phyloP scores from a whole-genome alignment of 2,329 filamentous ascomycete genomes.

The Neonectria faginata region DNA sequence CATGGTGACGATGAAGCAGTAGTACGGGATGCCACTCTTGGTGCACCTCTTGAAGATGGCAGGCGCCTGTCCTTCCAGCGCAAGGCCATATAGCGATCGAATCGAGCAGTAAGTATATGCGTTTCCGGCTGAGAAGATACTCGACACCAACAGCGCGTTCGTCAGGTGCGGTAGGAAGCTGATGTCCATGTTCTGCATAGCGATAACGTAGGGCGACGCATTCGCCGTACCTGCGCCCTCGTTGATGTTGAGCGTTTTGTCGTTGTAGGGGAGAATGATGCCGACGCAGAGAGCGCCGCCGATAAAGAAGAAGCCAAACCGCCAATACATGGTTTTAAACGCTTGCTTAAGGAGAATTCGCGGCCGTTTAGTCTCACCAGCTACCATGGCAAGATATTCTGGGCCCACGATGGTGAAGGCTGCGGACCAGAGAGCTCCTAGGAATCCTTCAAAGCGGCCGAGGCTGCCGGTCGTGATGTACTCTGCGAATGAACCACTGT shows the following conservation, averaged over 20 bases:
- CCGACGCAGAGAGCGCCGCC: conserved; percentile 50
- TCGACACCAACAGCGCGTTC: conserved; percentile 15
- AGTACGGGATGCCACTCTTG: conserved; percentile 10
- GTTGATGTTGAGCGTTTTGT: conserved; percentile 44
- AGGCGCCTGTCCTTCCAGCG: conserved; percentile 24
- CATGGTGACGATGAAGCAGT: conserved; percentile 19
- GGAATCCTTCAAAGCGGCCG: conserved; percentile 70
- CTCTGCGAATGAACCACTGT: conserved; percentile 43
- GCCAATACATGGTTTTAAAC: conserved; percentile 44
- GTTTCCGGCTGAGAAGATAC: conserved; percentile 25
- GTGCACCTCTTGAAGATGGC: conserved; percentile 7
- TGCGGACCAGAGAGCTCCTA: conserved; percentile 29
- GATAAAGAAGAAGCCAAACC: conserved; percentile 48
- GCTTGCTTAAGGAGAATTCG: conserved; percentile 45
- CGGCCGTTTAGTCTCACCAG: conserved; percentile 45
- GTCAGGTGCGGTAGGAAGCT: conserved; percentile 12
- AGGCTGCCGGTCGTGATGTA: conserved; percentile 55
- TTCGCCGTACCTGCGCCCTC: conserved; percentile 52
- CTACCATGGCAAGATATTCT: conserved; percentile 40
- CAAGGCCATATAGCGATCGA: conserved; percentile 49
- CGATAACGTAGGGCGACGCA: conserved; percentile 69
- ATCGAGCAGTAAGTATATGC: conserved; percentile 14
- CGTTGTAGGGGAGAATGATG: conserved; percentile 49
- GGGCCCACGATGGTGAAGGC: conserved; percentile 39
- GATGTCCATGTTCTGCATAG: conserved; percentile 16